Percentiles rank a stretch among this genome's conserved stretches.
phyloP scores from a whole-genome alignment of 1,139 yeast species.

The Diutina pseudorugosa region DNA sequence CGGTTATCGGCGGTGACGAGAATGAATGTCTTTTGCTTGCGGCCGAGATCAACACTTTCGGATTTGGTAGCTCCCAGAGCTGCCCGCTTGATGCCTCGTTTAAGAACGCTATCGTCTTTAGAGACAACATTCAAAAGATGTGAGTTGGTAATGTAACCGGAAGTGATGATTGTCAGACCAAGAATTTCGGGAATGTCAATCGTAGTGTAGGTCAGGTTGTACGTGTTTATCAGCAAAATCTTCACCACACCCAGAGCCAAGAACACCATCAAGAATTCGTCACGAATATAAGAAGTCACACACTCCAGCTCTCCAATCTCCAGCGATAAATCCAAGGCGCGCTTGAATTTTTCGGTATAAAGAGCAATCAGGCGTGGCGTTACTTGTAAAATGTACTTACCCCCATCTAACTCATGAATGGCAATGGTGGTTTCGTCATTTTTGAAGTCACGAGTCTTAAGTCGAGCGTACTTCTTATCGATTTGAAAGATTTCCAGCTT shows the following conservation, averaged over 20 bases:
- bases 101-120: slow-evolving; percentile 23
- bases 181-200: slow-evolving; percentile 39
- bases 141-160: slow-evolving; percentile 50
- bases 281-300: slow-evolving; percentile 39
- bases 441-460: slow-evolving; percentile 52
- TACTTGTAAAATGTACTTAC: slow-evolving; percentile 59
- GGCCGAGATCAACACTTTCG: slow-evolving; percentile 10
- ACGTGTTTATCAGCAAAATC: slow-evolving; percentile 31
- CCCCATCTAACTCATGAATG: slow-evolving; percentile 49
- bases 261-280: slow-evolving; percentile 39
- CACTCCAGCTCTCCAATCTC: slow-evolving; percentile 33
- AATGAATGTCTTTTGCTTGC: slow-evolving; percentile 43
- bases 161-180: slow-evolving; percentile 51
- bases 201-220: slow-evolving; percentile 23
- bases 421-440: slow-evolving; percentile 55
- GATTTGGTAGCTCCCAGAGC: slow-evolving; percentile 4
- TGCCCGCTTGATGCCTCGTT: slow-evolving; percentile 19
- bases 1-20: slow-evolving; percentile 71
- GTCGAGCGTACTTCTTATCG: slow-evolving; percentile 51
- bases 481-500: slow-evolving; percentile 69
- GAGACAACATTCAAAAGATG: slow-evolving; percentile 28
- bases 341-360: slow-evolving; percentile 52
- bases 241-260: slow-evolving; percentile 46
- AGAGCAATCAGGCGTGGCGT: slow-evolving; percentile 55
- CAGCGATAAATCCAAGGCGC: slow-evolving; percentile 14